These are phyloP conservation scores for Naganishia vishniacii DNA, from an alignment of 768 basidiomycete species.

Conservation along the genomic window DNA sequence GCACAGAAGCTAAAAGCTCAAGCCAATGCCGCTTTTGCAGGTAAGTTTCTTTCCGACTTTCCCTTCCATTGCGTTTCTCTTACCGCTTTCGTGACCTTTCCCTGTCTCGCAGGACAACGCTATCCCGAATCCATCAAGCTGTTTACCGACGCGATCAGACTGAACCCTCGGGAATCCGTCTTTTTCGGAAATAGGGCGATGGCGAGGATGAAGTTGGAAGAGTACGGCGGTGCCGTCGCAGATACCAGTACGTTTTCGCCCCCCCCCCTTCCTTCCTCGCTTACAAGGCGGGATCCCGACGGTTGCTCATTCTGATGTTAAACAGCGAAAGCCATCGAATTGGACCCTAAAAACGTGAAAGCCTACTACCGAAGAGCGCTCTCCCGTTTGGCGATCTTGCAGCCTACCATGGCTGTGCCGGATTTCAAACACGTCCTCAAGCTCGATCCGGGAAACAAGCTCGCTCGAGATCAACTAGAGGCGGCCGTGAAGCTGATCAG, in stretches of 20 bases:
- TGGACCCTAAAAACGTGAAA: conserved; percentile 86
- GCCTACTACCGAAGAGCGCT: conserved; percentile 66
- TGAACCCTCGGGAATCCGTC: conserved; percentile 81
- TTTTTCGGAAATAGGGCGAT: conserved; percentile 93
- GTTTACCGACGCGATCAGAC: conserved; percentile 77
- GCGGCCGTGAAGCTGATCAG: conserved; percentile 86
- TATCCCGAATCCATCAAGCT: conserved; percentile 70
- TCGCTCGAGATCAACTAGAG: conserved; percentile 70
- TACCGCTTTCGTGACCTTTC: conserved; percentile 28
- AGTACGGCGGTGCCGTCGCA: conserved; percentile 82
- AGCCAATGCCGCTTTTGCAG: conserved; percentile 77
- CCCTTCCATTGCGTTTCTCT: conserved; percentile 23
- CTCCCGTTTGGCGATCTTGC: conserved; percentile 82
- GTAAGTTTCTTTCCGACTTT: not conserved
- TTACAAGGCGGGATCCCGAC: not conserved
- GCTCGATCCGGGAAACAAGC: conserved; percentile 79
- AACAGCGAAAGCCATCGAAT: conserved; percentile 71
- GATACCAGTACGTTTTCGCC: conserved; percentile 68
- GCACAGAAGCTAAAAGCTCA: conserved; percentile 70
- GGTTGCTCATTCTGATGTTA: not conserved
- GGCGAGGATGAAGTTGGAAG: conserved; percentile 81
- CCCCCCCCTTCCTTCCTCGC: not conserved
- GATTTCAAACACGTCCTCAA: conserved; percentile 80
- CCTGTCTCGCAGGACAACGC: conserved; percentile 56
- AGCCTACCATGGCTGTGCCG: conserved; percentile 73